Evolutionary conservation across 148 eudicot genomes (phyloP), one percentile per base, ranked within the genome.

Genomic region (Rhododendron henanense): DNA sequence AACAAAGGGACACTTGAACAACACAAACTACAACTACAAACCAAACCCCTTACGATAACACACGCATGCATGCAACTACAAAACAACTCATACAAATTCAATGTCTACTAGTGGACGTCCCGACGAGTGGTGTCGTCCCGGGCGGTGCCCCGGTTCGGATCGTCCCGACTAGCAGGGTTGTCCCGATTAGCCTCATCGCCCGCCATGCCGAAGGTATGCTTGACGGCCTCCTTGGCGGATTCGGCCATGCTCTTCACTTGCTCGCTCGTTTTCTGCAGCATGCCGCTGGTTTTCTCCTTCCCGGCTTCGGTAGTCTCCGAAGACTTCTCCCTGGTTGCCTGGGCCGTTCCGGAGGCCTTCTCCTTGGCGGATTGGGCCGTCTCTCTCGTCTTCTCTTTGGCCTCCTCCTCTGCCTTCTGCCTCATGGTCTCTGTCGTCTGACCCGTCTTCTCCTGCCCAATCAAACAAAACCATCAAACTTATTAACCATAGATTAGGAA

Each of bases 191-290:
- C 89, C 0, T 84, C 90, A 1, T 83, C 48, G 1, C 86, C 92
- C 45, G 79, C 93, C 94, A 93, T 91, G 1, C 97, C 97, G 50
- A 94, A 91, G 16, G 96, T 92, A 1, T 89, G 81, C 87, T 91
- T 94, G 39, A 92, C 96, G 21, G 93, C 91, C 2, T 93, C 96
- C 75, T 92, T 90, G 25, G 97, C 96, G 8, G 94, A 93, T 37
- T 90, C 89, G 33, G 98, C 98, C 95, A 92, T 88, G 63, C 85
- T 88, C 92, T 73, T 94, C 47, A 91, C 90, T 13, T 90, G 93
- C 25, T 94, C 97, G 2, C 94, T 92, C 0, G 96, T 90, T 89
- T 87, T 91, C 82, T 91, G 91, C 3, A 95, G 74, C 0, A 95
- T 33, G 11, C 92, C 93, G 4, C 93, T 94, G 0, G 95, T 91